Conservation (phyloP, 2,329 filamentous ascomycete species). For the Cadophora sp. region DNA sequence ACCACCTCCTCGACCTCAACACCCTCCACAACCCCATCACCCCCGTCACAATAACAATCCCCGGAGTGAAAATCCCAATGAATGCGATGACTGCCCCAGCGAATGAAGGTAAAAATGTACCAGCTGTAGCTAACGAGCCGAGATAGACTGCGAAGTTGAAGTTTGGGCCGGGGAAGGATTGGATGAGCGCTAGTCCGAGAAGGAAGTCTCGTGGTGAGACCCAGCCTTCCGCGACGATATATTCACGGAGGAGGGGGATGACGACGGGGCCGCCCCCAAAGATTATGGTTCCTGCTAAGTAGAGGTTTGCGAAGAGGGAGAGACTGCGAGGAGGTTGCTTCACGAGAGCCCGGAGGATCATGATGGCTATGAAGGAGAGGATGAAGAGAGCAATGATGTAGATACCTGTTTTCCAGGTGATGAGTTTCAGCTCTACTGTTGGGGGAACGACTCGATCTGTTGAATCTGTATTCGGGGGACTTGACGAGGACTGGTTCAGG, state of each 20-base stretch:
- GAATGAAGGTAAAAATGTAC: constrained; percentile 33
- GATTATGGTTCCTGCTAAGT: constrained; percentile 53
- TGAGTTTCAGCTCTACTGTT: constrained; percentile 5
- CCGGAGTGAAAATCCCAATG: constrained; percentile 60
- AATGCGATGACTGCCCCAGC: constrained; percentile 59
- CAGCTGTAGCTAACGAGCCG: constrained; percentile 57
- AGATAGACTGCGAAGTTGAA: constrained; percentile 68
- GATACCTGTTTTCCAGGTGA: constrained; percentile 23
- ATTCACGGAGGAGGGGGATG: constrained; percentile 66
- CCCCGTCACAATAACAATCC: constrained; percentile 55
- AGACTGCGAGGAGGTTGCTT: constrained; percentile 40
- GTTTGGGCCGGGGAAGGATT: constrained; percentile 71
- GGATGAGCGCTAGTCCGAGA: constrained; percentile 74
- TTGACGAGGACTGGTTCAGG: no score
- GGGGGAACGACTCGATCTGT: constrained; percentile 21
- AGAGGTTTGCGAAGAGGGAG: constrained; percentile 62
- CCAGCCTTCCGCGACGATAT: constrained; percentile 71
- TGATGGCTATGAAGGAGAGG: constrained; percentile 60
- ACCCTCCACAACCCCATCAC: constrained; percentile 66
- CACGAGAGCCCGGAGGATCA: constrained; percentile 57
- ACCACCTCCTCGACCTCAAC: constrained; percentile 50
- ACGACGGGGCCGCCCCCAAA: constrained; percentile 69
- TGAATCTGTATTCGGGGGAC: background rate
- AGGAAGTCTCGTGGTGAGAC: constrained; percentile 74
- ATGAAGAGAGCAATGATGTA: constrained; percentile 52